Evolutionary conservation across 2,329 filamentous ascomycete genomes (phyloP).

Genomic region (Dendrostoma leiphaemia): DNA sequence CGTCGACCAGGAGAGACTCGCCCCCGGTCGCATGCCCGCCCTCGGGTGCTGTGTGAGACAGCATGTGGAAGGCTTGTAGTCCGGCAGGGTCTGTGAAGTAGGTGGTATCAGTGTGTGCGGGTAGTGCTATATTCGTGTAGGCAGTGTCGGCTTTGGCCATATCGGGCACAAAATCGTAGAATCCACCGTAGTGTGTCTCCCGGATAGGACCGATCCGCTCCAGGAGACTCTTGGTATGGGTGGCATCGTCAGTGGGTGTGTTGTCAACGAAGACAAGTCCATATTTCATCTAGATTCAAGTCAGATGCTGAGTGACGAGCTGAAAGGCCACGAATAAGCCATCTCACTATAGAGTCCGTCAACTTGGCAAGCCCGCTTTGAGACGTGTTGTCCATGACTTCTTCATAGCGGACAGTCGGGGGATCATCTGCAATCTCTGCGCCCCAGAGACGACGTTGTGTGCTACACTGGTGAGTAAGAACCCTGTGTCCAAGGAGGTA

Average conservation of each 20-base stretch:
- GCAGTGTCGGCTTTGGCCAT: constrained; percentile 85
- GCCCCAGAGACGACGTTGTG: constrained; percentile 25
- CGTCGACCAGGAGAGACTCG: constrained; percentile 79
- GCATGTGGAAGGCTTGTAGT: constrained; percentile 87
- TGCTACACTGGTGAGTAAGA: neutral
- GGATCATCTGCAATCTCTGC: constrained; percentile 38
- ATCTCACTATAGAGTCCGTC: constrained; percentile 62
- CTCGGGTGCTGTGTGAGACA: constrained; percentile 66
- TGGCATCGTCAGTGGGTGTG: constrained; percentile 63
- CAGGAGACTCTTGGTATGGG: constrained; percentile 72
- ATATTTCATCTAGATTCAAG: constrained; percentile 50
- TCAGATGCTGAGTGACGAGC: neutral
- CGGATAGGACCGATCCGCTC: constrained; percentile 83
- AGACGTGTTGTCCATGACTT: constrained; percentile 53
- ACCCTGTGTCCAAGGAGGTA: constrained; percentile 6
- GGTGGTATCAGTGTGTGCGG: constrained; percentile 89
- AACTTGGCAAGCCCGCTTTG: constrained; percentile 57
- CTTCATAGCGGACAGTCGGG: constrained; percentile 59
- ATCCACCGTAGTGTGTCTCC: constrained; percentile 82
- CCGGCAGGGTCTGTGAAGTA: constrained; percentile 94
- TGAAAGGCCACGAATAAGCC: neutral
- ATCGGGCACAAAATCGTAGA: constrained; percentile 83
- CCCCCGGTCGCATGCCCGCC: constrained; percentile 55
- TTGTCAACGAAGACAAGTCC: constrained; percentile 78
- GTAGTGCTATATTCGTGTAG: constrained; percentile 81